phyloP scores from a whole-genome alignment of 345 rosid species.

The Linum trigynum region DNA sequence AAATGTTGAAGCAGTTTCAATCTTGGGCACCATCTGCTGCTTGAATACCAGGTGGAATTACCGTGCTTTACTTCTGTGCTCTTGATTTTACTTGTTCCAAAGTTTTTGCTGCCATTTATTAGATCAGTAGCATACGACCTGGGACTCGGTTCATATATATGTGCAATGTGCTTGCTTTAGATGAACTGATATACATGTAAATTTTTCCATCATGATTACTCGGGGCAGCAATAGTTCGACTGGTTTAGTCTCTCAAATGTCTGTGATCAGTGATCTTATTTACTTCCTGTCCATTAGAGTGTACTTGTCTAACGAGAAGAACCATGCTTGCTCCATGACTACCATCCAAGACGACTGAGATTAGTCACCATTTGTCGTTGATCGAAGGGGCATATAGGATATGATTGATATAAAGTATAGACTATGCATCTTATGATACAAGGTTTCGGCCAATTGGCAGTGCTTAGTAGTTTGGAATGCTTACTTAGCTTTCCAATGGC shows the following conservation, averaged over 20 bases:
- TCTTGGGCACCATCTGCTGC: constrained; percentile 24
- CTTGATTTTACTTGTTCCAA: background rate
- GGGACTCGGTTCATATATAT: background rate
- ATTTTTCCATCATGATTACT: background rate
- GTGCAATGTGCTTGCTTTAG: background rate
- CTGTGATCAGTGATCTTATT: too few species aligned
- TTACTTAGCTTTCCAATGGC: too few species aligned
- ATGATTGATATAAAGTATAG: too few species aligned
- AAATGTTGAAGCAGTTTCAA: constrained; percentile 51
- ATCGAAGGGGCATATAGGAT: too few species aligned
- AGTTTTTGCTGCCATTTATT: background rate
- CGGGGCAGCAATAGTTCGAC: background rate
- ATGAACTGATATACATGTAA: background rate
- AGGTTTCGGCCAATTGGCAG: too few species aligned
- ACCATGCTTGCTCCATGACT: too few species aligned
- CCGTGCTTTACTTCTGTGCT: constrained; percentile 23
- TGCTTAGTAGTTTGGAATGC: too few species aligned
- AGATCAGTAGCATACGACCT: background rate
- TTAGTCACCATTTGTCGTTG: too few species aligned
- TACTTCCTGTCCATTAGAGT: too few species aligned
- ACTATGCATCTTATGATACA: too few species aligned
- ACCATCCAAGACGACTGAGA: too few species aligned
- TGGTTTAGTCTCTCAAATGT: background rate
- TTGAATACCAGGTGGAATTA: constrained; percentile 24
- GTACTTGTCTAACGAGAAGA: too few species aligned